phyloP scores from a whole-genome alignment of 495 filamentous ascomycete genomes.

The Annulohypoxylon stygium region DNA sequence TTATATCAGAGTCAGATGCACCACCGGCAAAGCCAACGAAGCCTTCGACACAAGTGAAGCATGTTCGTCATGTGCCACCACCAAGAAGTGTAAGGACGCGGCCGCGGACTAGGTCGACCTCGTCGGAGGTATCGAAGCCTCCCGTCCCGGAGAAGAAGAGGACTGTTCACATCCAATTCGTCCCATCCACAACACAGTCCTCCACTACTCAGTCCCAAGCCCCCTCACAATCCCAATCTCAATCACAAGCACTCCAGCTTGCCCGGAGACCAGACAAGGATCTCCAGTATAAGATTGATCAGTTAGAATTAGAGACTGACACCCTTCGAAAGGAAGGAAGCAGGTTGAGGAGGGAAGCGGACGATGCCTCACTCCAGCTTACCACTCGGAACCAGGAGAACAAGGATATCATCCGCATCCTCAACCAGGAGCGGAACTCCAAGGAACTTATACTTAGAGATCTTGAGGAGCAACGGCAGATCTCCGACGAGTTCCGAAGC shows the following conservation, averaged over 20 bases:
- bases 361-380: conserved; percentile 49
- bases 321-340: conserved; percentile 53
- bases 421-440: conserved; percentile 47
- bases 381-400: conserved; percentile 46
- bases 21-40: conserved; percentile 48
- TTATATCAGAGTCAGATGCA: conserved; percentile 53
- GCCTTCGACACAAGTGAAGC: conserved; percentile 47
- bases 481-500: conserved; percentile 60
- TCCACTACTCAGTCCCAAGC: conserved; percentile 33
- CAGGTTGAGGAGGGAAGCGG: conserved; percentile 52
- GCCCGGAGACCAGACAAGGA: conserved; percentile 49
- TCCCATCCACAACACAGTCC: conserved; percentile 34
- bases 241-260: conserved; percentile 46
- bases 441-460: conserved; percentile 53
- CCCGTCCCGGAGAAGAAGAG: conserved; percentile 51
- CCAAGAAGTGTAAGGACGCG: conserved; percentile 52
- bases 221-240: conserved; percentile 26
- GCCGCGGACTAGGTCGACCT: conserved; percentile 42
- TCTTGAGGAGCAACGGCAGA: conserved; percentile 57
- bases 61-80: conserved; percentile 50
- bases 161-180: conserved; percentile 53
- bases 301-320: conserved; percentile 57
- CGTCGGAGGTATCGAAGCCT: conserved; percentile 48
- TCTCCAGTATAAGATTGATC: conserved; percentile 57
- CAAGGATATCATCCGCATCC: conserved; percentile 44